Base-by-base conservation (phyloP, 2,329 filamentous ascomycete species). In the Penicillium sp. region DNA sequence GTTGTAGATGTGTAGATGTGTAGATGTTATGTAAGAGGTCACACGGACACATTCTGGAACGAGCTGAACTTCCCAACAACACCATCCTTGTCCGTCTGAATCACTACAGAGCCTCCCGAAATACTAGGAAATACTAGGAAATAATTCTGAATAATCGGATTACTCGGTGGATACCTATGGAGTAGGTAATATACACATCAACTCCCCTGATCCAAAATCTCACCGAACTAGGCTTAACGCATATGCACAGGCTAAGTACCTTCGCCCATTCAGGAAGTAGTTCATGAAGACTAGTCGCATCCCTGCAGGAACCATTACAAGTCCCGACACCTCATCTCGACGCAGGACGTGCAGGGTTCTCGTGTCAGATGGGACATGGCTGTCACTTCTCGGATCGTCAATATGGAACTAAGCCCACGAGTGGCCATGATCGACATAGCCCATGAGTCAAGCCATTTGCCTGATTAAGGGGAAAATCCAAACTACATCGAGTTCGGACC, bases 221-320 rank as follows among this genome's bases (percentile, higher is more conserved):
- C 29, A 29, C 31, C 21, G 33, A 49, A 9, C 23, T 38, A 36
- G 46, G n/a, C 19, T 51, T 41, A 23, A 50, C 13, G 36, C 25
- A 4, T 33, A 31, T 51, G 49, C 38, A 43, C 16, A 29, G 34
- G 34, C 23, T 50, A 48, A 21, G n/a, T 34, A 38, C 16, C 15
- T 33, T 45, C 31, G 50, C 34, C 49, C 34, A 41, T 50, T 61
- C 39, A 52, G 60, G 60, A 45, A 64, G 52, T 57, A 59, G 53
- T 62, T 62, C 58, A 25, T 60, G 57, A 50, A 47, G 25, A 50
- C 49, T 53, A 62, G 53, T 58, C 53, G 51, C 51, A 62, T 59
- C 57, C 60, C 58, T 64, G 61, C 61, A 64, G 61, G 61, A 64
- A 61, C 61, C 55, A 57, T 29, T 19, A 39, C 38, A 33, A 45